phyloP scores from a whole-genome alignment of 2,329 filamentous ascomycete species.

The Stemphylium lycopersici region DNA sequence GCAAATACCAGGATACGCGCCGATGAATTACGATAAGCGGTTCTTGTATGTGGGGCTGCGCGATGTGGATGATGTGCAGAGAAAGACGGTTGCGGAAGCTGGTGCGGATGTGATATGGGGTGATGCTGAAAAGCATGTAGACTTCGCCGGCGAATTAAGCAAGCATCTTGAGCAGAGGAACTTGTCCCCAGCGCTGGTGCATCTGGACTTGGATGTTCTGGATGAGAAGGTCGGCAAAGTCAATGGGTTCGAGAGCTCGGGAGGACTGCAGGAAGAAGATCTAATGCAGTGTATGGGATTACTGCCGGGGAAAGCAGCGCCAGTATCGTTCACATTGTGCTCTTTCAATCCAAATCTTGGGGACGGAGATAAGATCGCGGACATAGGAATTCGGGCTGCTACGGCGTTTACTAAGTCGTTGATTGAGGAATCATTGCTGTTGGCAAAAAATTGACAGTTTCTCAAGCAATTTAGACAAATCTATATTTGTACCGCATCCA shows the following conservation, averaged over 20 bases:
- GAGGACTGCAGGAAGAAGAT: conserved; percentile 24
- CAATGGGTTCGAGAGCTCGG: background rate
- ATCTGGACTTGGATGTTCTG: background rate
- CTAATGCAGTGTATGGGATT: conserved; percentile 15
- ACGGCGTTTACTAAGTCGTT: conserved; percentile 1
- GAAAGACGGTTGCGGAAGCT: background rate
- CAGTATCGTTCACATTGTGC: conserved; percentile 16
- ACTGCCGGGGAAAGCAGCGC: conserved; percentile 14
- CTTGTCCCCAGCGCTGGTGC: background rate
- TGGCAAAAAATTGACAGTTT: background rate
- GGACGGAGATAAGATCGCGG: conserved; percentile 21
- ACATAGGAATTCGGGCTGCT: conserved; percentile 12
- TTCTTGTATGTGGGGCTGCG: background rate
- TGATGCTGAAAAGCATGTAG: background rate
- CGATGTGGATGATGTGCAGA: background rate
- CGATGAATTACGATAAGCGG: conserved; percentile 16
- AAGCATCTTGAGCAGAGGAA: background rate
- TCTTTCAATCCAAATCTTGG: conserved; percentile 21
- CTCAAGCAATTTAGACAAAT: background rate
- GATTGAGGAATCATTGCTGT: background rate
- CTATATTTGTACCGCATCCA: too few relatives aligned
- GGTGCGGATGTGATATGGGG: conserved; percentile 2
- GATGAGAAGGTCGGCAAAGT: background rate
- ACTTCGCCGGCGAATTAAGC: background rate
- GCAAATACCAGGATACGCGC: conserved; percentile 40